Evolutionary conservation across 2,329 filamentous ascomycete genomes (phyloP), one percentile per base, ranked within the genome.

Genomic region (Neodidymelliopsis sp.): DNA sequence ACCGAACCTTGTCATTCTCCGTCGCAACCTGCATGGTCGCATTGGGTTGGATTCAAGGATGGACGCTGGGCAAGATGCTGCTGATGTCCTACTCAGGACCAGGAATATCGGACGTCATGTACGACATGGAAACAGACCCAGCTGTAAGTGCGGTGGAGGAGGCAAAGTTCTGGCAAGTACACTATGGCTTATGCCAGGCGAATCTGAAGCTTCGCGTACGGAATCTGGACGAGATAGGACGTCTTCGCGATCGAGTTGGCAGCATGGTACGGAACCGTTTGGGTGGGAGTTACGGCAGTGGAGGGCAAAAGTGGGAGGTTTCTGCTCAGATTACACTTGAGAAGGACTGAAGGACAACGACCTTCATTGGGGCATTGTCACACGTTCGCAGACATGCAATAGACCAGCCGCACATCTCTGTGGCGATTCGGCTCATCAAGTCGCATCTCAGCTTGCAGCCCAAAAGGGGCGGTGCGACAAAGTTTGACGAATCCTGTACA

Each of bases 161-260:
- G 66, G 93, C 92, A 2, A 87, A 91, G 68, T 96, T 99, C 73
- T 99, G 94, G 94, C 94, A 99, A 77, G 94, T 97, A 11, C 94
- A 99, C 74, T 97, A 97, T 70, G 92, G 93, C 2, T 79, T 97
- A 29, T 96, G 91, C 67, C 96, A 97, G 88, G 94, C 94, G 7
- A 97, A 95, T 69, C 73, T 99, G 59, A 95, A 91, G 72, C 74
- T 99, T 15, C 83, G 86, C 50, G 83, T 96, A 19, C 70, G 75
- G 54, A 87, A 86, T 4, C 65, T 75, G 53, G 84, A 87, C 11
- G 83, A 86, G 5, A 77, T 95, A 50, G 80, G 81, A 49, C 88
- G 87, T 63, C 74, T 97, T 57, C 84, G 92, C 49, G 86, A 89
- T 55, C 85, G 90, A 34, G 84, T 97, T 38, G 82, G 84, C 12